These are phyloP conservation scores for Candida montana DNA, from an alignment of 805 yeast species.

Conservation along the genomic window DNA sequence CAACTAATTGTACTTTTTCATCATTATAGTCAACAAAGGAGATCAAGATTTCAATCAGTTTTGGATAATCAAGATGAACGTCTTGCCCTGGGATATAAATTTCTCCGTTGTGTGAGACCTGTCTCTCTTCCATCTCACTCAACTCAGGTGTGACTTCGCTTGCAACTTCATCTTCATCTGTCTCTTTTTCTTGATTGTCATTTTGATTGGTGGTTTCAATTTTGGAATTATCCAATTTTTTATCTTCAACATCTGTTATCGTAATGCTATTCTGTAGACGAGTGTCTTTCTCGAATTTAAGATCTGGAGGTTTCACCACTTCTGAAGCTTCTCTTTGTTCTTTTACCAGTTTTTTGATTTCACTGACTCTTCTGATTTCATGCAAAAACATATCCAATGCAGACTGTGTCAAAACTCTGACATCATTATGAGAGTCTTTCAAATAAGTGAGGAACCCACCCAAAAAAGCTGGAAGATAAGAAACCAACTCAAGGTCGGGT, in stretches of 20 bases:
- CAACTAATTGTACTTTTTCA: conserved; percentile 71
- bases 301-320: neutral
- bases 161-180: neutral
- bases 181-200: neutral
- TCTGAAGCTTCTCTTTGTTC: conserved; percentile 18
- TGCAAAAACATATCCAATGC: conserved; percentile 68
- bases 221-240: too few relatives aligned
- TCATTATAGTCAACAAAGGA: conserved; percentile 67
- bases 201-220: neutral
- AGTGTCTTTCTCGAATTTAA: conserved; percentile 13
- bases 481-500: conserved; percentile 83
- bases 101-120: conserved; percentile 40
- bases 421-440: conserved; percentile 81
- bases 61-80: conserved; percentile 71
- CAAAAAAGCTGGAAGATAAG: conserved; percentile 83
- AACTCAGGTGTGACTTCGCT: conserved; percentile 21
- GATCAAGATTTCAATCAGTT: conserved; percentile 75
- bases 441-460: conserved; percentile 78
- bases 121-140: neutral
- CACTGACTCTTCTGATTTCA: conserved; percentile 74
- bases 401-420: conserved; percentile 77
- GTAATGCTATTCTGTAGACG: conserved; percentile 15
- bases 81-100: conserved; percentile 74
- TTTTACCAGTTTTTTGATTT: conserved; percentile 52
- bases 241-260: conserved; percentile 18